A percentile compares a stretch with the other conserved stretches of the same genome.
These are phyloP conservation scores for Trichoderma reesei DNA, from an alignment of 495 filamentous ascomycete genomes.

Conservation along the genomic window DNA sequence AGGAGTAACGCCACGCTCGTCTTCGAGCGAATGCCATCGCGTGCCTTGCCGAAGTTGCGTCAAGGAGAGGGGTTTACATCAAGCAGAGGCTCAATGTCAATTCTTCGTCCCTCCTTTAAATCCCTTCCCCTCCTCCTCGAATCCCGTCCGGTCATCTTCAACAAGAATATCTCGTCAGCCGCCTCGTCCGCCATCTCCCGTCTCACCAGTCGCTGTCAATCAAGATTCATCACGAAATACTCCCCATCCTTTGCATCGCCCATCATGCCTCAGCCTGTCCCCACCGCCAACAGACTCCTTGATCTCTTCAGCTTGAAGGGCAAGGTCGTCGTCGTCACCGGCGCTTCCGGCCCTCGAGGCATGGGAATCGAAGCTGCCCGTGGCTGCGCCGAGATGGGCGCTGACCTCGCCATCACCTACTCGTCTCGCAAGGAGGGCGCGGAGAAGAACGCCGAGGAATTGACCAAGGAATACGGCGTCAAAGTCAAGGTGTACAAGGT, in stretches of 20 bases:
- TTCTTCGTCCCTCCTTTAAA: no score
- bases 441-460: slow-evolving; percentile 46
- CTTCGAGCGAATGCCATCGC: background rate
- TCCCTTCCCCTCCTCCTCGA: background rate
- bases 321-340: slow-evolving; percentile 44
- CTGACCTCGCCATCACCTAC: slow-evolving; percentile 40
- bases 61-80: background rate
- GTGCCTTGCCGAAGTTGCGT: background rate
- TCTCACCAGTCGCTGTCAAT: background rate
- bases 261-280: slow-evolving; percentile 25
- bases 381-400: slow-evolving; percentile 43
- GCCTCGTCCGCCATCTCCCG: background rate
- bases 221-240: slow-evolving; percentile 4
- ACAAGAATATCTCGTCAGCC: background rate
- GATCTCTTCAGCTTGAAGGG: slow-evolving; percentile 44
- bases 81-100: background rate
- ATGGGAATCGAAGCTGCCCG: slow-evolving; percentile 41
- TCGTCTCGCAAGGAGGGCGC: slow-evolving; percentile 40
- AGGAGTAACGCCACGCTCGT: background rate
- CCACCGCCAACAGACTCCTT: slow-evolving; percentile 21
- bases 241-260: background rate
- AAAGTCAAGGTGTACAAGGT: slow-evolving; percentile 56
- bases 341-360: slow-evolving; percentile 40
- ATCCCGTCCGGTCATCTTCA: background rate
- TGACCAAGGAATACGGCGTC: slow-evolving; percentile 39